Conservation (phyloP, 257 asterid genomes). For the Przewalskia tangutica region DNA sequence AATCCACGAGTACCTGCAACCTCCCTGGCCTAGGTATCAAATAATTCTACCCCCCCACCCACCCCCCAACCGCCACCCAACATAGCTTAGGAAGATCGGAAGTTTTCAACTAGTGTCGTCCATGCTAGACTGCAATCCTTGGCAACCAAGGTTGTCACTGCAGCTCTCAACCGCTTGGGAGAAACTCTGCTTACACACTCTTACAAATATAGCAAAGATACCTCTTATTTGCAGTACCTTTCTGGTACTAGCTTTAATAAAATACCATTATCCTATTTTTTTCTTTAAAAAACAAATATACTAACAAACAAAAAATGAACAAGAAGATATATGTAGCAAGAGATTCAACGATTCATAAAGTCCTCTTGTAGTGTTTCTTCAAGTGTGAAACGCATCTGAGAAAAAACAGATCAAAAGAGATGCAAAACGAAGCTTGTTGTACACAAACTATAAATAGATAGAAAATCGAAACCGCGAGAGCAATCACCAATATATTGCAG, state of each 20-base stretch:
- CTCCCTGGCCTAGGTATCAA: not conserved
- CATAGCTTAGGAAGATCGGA: not conserved
- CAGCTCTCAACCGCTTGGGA: not conserved
- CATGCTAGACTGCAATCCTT: not conserved
- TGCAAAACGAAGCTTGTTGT: not conserved
- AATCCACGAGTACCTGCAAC: not conserved
- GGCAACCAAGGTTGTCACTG: not conserved
- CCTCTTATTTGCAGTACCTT: not conserved
- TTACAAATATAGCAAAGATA: not conserved
- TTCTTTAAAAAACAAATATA: not conserved
- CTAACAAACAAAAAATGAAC: not conserved
- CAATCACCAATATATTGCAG: not conserved
- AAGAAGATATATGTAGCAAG: not conserved
- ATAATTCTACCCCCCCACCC: not conserved
- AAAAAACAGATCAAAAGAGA: not conserved
- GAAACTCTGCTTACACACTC: not conserved
- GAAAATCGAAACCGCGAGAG: not conserved
- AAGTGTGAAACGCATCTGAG: not conserved
- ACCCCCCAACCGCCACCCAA: not conserved
- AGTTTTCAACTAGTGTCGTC: not conserved
- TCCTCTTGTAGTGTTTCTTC: not conserved
- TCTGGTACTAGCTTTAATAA: not conserved
- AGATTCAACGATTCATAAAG: not conserved
- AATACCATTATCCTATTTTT: not conserved
- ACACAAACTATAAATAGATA: not conserved